Conservation (phyloP, 768 basidiomycete species). For the Lactarius quietus region DNA sequence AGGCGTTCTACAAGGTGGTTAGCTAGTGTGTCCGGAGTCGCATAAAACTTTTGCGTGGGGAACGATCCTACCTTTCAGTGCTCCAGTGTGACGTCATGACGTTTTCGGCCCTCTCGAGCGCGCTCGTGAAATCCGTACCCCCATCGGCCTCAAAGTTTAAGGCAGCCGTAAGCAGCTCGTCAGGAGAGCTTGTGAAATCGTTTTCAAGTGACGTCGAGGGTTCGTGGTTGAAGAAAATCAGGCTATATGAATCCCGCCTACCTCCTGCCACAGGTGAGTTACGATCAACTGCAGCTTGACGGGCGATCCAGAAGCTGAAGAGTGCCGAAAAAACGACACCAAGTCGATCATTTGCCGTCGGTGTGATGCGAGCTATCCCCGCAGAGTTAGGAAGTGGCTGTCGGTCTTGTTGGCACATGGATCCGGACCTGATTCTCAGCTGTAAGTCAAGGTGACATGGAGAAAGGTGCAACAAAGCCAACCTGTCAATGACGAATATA, state of each 20-base stretch:
- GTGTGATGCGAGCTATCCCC: slow-evolving; percentile 36
- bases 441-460: background rate
- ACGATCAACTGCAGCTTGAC: slow-evolving; percentile 37
- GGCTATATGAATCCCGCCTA: slow-evolving; percentile 54
- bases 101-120: slow-evolving; percentile 36
- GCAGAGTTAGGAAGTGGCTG: slow-evolving; percentile 45
- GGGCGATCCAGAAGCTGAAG: slow-evolving; percentile 52
- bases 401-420: slow-evolving; percentile 43
- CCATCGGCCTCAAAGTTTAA: slow-evolving; percentile 35
- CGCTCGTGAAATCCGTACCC: slow-evolving; percentile 44
- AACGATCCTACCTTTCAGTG: slow-evolving; percentile 40
- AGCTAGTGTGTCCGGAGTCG: background rate
- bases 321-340: slow-evolving; percentile 56
- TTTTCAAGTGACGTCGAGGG: slow-evolving; percentile 36
- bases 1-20: slow-evolving; percentile 37
- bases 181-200: slow-evolving; percentile 44
- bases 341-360: slow-evolving; percentile 44
- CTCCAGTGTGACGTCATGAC: slow-evolving; percentile 49
- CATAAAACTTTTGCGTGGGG: background rate
- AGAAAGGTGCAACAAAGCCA: background rate
- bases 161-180: slow-evolving; percentile 40
- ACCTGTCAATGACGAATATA: slow-evolving; percentile 53
- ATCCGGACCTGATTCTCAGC: slow-evolving; percentile 41
- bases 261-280: slow-evolving; percentile 27
- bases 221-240: slow-evolving; percentile 44